Percentiles rank a stretch among this genome's conserved stretches.
These are phyloP conservation scores for Pyrus communis DNA, from an alignment of 306 rosid species.

Conservation along the genomic window DNA sequence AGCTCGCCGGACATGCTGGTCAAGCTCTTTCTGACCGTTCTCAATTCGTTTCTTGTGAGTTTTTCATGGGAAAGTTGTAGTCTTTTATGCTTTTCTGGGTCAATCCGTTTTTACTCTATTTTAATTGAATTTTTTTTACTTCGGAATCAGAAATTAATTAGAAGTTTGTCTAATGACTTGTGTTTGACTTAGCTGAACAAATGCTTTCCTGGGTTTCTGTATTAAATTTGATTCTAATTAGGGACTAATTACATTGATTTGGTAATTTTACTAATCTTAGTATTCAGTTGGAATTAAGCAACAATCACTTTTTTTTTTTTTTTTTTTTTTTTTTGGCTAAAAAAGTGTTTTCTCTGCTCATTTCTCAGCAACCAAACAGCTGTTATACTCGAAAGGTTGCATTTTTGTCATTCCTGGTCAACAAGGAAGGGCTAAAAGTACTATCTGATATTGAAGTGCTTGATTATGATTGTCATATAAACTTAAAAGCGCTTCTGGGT, in stretches of 20 bases:
- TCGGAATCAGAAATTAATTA: not conserved
- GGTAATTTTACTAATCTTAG: not conserved
- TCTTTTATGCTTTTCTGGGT: not conserved
- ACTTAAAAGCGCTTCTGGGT: not conserved
- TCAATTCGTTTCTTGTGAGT: constrained; percentile 48
- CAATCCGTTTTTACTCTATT: not conserved
- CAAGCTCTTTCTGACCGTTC: constrained; percentile 38
- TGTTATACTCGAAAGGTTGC: not conserved
- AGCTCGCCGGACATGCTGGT: constrained; percentile 10
- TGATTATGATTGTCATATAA: not conserved
- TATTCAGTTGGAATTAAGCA: not conserved
- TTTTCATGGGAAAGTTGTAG: not conserved
- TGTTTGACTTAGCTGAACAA: not conserved
- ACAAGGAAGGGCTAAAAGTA: not conserved
- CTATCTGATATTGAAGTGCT: not conserved
- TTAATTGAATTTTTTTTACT: not conserved
- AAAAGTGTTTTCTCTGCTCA: not conserved
- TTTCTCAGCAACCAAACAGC: not conserved
- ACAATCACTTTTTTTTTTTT: not conserved
- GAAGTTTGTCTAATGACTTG: not conserved
- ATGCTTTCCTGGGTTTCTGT: not conserved
- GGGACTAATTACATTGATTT: not conserved
- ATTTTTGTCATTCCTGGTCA: not conserved
- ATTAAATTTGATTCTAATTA: not conserved
- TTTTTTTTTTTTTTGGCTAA: too few species aligned